phyloP scores from a whole-genome alignment of 73 alveolate species.

The Diophrys sp. region DNA sequence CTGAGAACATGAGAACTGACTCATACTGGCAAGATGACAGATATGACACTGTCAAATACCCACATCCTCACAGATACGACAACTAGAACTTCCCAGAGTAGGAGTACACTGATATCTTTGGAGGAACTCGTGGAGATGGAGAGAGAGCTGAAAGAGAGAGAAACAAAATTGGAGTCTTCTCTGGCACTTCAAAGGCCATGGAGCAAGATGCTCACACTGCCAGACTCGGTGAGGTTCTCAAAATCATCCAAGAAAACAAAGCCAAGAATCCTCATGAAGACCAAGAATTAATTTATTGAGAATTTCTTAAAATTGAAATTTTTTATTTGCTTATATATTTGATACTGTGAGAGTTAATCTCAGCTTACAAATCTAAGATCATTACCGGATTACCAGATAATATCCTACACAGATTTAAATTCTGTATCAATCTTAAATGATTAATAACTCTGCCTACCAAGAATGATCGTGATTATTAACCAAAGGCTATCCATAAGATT shows the following conservation, averaged over 20 bases:
- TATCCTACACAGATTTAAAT: too few relatives aligned
- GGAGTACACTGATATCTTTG: slow-evolving; percentile 65
- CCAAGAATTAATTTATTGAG: too few relatives aligned
- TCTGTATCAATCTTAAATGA: too few relatives aligned
- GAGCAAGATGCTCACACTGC: slow-evolving; percentile 9
- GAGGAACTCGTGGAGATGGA: slow-evolving; percentile 59
- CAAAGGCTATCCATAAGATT: too few relatives aligned
- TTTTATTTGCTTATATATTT: too few relatives aligned
- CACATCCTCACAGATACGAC: slow-evolving; percentile 68
- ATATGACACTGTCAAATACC: slow-evolving; percentile 52
- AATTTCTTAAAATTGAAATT: too few relatives aligned
- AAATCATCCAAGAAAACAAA: not conserved
- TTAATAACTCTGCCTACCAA: too few relatives aligned
- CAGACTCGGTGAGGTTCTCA: slow-evolving; percentile 3
- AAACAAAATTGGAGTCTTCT: slow-evolving; percentile 22
- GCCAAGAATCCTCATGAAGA: not conserved
- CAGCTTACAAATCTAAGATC: too few relatives aligned
- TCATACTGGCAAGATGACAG: slow-evolving; percentile 58
- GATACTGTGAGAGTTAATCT: too few relatives aligned
- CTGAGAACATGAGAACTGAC: slow-evolving; percentile 45
- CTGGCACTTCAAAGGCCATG: slow-evolving; percentile 26
- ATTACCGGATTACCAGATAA: too few relatives aligned
- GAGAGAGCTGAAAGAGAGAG: slow-evolving; percentile 22
- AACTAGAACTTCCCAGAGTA: slow-evolving; percentile 65
- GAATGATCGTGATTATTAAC: too few relatives aligned